phyloP scores from a whole-genome alignment of 2,329 filamentous ascomycete species.

The Clonostachys solani region DNA sequence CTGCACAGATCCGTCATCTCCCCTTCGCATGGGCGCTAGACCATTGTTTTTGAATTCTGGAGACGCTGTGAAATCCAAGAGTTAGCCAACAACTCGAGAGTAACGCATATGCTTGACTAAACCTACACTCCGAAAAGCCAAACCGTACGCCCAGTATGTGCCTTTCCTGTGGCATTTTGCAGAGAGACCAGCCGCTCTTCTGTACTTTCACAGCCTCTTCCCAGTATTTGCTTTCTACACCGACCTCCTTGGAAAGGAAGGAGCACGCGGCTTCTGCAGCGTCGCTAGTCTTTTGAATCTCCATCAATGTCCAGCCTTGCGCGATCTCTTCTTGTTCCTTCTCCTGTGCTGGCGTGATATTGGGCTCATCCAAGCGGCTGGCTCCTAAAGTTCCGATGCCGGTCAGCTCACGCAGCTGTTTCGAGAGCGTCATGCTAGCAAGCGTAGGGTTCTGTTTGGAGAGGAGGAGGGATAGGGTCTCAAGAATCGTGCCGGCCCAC shows the following conservation, averaged over 20 bases:
- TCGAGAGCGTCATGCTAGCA: conserved; percentile 66
- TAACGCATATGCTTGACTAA: neutral
- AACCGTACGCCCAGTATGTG: conserved; percentile 81
- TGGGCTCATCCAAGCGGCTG: conserved; percentile 59
- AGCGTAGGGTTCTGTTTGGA: conserved; percentile 76
- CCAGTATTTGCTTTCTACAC: conserved; percentile 84
- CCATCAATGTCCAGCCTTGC: conserved; percentile 74
- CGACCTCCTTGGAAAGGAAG: conserved; percentile 72
- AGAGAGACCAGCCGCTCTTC: conserved; percentile 82
- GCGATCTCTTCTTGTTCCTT: conserved; percentile 54
- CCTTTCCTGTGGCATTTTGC: conserved; percentile 67
- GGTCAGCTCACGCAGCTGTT: conserved; percentile 63
- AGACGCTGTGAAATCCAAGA: conserved; percentile 32
- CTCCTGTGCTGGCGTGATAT: conserved; percentile 47
- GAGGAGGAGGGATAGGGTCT: conserved; percentile 78
- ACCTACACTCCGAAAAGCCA: conserved; percentile 75
- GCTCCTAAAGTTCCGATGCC: conserved; percentile 72
- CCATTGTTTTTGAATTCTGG: conserved; percentile 63
- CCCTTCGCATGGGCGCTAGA: conserved; percentile 74
- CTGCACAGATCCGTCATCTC: conserved; percentile 68
- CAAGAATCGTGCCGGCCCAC: conserved; percentile 65
- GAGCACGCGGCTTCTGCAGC: conserved; percentile 68
- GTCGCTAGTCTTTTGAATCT: conserved; percentile 70
- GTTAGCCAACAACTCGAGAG: conserved; percentile 15
- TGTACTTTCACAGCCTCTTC: conserved; percentile 77